Evolutionary conservation across 495 filamentous ascomycete genomes (phyloP), one percentile per base, ranked within the genome.

Genomic region (Xylaria telfairii): DNA sequence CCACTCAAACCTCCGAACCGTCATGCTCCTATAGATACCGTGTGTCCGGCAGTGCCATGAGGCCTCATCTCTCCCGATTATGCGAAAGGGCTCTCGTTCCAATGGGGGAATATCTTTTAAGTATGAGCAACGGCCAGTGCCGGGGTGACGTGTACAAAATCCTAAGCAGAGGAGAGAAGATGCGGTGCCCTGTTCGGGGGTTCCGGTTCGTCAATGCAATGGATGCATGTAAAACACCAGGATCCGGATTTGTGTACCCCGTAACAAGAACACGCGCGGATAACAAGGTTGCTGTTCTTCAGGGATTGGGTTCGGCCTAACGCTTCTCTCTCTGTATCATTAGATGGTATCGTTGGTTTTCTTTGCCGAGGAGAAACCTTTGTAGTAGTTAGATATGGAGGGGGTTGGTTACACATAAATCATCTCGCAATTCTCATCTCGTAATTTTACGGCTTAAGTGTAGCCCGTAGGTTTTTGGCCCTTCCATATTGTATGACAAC

Each of bases 321-420:
- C 26, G 62, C 26, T 65, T 37, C 30, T 34, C 26, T 13, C 42
- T 51, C 39, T 65, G 62, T 65, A 65, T 49, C 9, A 49, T 65
- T 65, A 65, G 44, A 51, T 24, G 62, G 42, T 7, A 26, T 47
- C 24, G 42, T 34, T 57, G 24, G 24, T 24, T 63, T 51, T 10
- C 44, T 37, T n/a, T 19, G 12, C 15, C 41, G 51, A 12, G 17
- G 2, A 47, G 7, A 15, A 34, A 65, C 26, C 28, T 37, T 6
- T 64, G 44, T 65, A 65, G 26, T 12, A 49, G 19, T 37, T 65
- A 65, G 62, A 65, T 28, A 51, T 24, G 28, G 30, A 8, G 30
- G 62, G 61, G 41, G 2, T 28, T 34, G 62, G 8, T 34, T 4
- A 28, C 8, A 21, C 37, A 51, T 32, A 28, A 51, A 65, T 47